A percentile compares a stretch with the other conserved stretches of the same genome.
These are phyloP conservation scores for Oxytropis ochrocephala DNA, from an alignment of 306 rosid genomes.

Conservation along the genomic window DNA sequence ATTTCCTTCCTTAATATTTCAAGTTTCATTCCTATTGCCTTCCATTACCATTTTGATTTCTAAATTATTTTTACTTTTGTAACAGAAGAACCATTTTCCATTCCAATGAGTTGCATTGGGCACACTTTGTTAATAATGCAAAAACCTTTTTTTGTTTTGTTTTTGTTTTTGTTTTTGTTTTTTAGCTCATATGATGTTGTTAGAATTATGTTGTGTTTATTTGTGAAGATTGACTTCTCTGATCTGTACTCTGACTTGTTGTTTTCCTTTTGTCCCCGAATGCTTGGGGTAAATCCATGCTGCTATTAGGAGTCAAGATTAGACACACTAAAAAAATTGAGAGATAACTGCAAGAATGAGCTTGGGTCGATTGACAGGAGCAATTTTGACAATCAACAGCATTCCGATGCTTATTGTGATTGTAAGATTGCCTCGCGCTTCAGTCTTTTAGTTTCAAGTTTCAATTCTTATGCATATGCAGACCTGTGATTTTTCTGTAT, in stretches of 20 bases:
- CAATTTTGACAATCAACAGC: constrained; percentile 42
- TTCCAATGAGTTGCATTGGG: background rate
- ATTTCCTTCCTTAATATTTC: background rate
- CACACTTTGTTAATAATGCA: no score
- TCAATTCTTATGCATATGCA: background rate
- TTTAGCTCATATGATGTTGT: background rate
- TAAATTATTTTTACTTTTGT: background rate
- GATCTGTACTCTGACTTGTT: background rate
- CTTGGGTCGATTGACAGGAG: constrained; percentile 43
- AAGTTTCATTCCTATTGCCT: background rate
- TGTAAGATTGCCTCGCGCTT: constrained; percentile 30
- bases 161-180: no score
- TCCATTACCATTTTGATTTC: background rate
- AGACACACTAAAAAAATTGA: constrained; percentile 51
- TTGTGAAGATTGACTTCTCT: background rate
- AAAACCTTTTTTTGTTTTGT: background rate
- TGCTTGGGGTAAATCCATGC: background rate
- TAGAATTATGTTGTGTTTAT: background rate
- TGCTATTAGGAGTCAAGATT: constrained; percentile 58
- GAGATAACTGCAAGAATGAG: constrained; percentile 75
- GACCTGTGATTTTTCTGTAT: background rate
- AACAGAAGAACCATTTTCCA: background rate
- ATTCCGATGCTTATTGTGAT: constrained; percentile 8
- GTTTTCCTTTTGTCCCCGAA: background rate
- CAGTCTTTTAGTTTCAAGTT: background rate